Percentiles rank a stretch among this genome's conserved stretches.
These are phyloP conservation scores for Diaporthe aspalathi DNA, from an alignment of 2,329 filamentous ascomycete species.

Conservation along the genomic window DNA sequence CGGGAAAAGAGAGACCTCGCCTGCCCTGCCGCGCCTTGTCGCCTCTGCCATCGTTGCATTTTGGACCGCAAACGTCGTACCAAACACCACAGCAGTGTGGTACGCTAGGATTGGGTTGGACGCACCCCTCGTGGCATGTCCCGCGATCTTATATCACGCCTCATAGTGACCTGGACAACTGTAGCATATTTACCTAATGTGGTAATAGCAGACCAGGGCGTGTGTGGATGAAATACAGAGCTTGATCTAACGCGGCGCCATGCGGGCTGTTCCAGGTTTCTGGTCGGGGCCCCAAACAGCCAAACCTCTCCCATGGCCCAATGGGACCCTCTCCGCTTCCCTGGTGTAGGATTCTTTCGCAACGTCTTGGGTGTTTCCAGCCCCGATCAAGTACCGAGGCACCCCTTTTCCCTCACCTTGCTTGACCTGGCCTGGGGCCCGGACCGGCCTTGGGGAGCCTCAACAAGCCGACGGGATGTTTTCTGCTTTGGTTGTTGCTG, in stretches of 20 bases:
- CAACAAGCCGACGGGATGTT: constrained; percentile 7
- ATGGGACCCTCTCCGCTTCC: neutral
- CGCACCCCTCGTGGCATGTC: constrained; percentile 21
- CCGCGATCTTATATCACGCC: constrained; percentile 15
- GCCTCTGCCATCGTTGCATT: constrained; percentile 19
- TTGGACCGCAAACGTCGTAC: constrained; percentile 22
- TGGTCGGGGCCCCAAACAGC: constrained; percentile 7
- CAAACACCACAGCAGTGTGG: constrained; percentile 6
- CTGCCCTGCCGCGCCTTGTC: too few species aligned
- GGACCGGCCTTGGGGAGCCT: neutral
- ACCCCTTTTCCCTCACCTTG: neutral
- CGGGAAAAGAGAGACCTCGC: neutral
- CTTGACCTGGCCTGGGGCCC: constrained; percentile 1
- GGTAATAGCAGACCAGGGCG: neutral
- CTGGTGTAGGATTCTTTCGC: constrained; percentile 10
- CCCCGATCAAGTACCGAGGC: constrained; percentile 13
- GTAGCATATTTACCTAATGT: too few species aligned
- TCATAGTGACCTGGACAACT: neutral
- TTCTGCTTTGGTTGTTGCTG: too few species aligned
- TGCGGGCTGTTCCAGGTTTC: constrained; percentile 28
- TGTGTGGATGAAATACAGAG: neutral
- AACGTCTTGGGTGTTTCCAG: neutral
- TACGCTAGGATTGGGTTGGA: constrained; percentile 18
- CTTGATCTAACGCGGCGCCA: constrained; percentile 16
- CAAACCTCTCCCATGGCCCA: neutral